A percentile compares a stretch with the other conserved stretches of the same genome.
Conservation (phyloP, 257 asterid genomes). For the Paraleonurus japonicus region DNA sequence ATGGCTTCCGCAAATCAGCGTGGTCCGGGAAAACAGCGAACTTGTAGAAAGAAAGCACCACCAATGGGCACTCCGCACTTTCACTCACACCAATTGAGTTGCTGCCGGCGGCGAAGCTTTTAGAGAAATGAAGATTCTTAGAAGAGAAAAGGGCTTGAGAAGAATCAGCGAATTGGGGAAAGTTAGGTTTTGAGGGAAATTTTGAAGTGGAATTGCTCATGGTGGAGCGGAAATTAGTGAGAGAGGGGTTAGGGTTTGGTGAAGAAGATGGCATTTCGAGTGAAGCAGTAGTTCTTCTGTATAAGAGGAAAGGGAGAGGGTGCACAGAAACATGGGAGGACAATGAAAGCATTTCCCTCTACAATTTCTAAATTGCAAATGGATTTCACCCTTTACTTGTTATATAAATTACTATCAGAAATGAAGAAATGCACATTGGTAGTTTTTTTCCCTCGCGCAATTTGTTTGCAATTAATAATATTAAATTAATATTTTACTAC, state of each 20-base stretch:
- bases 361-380: neutral
- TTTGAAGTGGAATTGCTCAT: slow-evolving; percentile 36
- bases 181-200: slow-evolving; percentile 30
- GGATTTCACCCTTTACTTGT: no score
- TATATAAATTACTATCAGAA: no score
- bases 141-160: slow-evolving; percentile 34
- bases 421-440: no score
- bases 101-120: slow-evolving; percentile 34
- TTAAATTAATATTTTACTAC: no score
- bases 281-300: slow-evolving; percentile 37
- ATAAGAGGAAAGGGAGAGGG: slow-evolving; percentile 33
- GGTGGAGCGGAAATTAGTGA: slow-evolving; percentile 17
- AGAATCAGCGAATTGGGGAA: slow-evolving; percentile 40
- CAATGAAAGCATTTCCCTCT: slow-evolving; percentile 18
- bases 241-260: slow-evolving; percentile 37
- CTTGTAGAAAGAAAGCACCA: slow-evolving; percentile 82
- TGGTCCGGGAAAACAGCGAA: slow-evolving; percentile 82
- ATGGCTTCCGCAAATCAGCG: slow-evolving; percentile 67
- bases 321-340: slow-evolving; percentile 32
- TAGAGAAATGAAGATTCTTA: slow-evolving; percentile 24
- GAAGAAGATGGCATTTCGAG: slow-evolving; percentile 35
- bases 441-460: no score
- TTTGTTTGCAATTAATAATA: no score
- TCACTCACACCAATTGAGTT: slow-evolving; percentile 17
- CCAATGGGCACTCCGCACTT: slow-evolving; percentile 41